Percentiles rank a stretch among this genome's conserved stretches.
Evolutionary conservation across 2,329 filamentous ascomycete genomes (phyloP).

Genomic region (Clonostachys rhizophaga): DNA sequence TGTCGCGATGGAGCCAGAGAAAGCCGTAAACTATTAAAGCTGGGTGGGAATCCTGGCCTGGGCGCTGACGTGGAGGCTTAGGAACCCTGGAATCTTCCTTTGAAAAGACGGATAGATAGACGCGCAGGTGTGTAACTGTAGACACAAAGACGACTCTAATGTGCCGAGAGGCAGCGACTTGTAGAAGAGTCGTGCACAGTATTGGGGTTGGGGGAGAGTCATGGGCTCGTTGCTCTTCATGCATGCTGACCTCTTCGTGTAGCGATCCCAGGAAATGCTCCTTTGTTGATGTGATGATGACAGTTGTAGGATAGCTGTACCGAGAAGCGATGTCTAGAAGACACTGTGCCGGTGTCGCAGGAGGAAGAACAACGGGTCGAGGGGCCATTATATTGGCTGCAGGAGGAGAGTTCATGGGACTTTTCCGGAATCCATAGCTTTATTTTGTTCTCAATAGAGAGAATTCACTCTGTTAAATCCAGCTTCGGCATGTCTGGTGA

Average conservation of each 20-base stretch:
- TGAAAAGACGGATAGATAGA: constrained; percentile 61
- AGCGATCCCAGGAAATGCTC: constrained; percentile 61
- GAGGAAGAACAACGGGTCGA: constrained; percentile 40
- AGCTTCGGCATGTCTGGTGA: too few relatives aligned
- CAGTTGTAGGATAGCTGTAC: constrained; percentile 52
- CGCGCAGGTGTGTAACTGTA: constrained; percentile 72
- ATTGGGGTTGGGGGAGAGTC: constrained; percentile 23
- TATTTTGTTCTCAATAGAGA: too few relatives aligned
- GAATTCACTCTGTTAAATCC: too few relatives aligned
- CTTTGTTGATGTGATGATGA: constrained; percentile 67
- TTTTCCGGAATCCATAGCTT: too few relatives aligned
- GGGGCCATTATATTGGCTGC: constrained; percentile 7
- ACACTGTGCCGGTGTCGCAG: constrained; percentile 54
- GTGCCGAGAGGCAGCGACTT: constrained; percentile 63
- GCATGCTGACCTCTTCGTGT: constrained; percentile 25
- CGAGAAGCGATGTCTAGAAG: constrained; percentile 58
- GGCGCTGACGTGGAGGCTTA: constrained; percentile 22
- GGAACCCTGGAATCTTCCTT: constrained; percentile 25
- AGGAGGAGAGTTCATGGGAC: too few relatives aligned
- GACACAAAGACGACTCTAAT: constrained; percentile 70
- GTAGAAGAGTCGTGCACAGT: constrained; percentile 60
- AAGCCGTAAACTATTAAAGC: constrained; percentile 60
- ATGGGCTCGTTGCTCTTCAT: constrained; percentile 2
- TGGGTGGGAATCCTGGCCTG: constrained; percentile 1
- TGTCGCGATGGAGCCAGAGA: constrained; percentile 59